These are phyloP conservation scores for Rubia tinctorum DNA, from an alignment of 305 asterid genomes.

Conservation along the genomic window DNA sequence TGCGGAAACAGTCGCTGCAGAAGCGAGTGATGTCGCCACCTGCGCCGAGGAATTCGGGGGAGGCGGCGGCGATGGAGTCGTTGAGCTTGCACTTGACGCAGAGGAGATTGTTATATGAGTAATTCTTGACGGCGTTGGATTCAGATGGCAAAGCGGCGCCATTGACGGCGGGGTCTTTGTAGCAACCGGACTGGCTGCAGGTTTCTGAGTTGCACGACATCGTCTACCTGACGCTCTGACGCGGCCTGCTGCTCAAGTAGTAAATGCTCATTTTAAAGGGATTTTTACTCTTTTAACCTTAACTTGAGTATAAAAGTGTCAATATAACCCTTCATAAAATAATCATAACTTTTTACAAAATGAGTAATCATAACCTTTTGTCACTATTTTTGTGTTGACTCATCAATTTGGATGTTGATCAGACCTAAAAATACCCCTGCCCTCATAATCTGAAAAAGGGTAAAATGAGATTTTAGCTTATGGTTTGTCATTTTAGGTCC, in stretches of 20 bases:
- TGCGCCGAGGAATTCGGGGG: slow-evolving; percentile 28
- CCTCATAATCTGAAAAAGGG: too few species aligned
- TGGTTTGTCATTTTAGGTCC: too few species aligned
- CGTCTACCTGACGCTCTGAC: background rate
- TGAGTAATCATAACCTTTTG: too few species aligned
- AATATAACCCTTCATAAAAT: too few species aligned
- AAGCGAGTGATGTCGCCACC: slow-evolving; percentile 44
- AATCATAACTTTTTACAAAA: too few species aligned
- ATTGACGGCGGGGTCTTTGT: slow-evolving; percentile 29
- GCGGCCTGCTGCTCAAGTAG: background rate
- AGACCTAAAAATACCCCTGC: too few species aligned
- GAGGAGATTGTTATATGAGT: slow-evolving; percentile 16
- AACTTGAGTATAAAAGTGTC: too few species aligned
- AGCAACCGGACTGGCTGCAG: slow-evolving; percentile 81
- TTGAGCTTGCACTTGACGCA: slow-evolving; percentile 75
- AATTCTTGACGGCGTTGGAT: slow-evolving; percentile 20
- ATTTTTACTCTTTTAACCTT: too few species aligned
- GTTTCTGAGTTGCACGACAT: slow-evolving; percentile 61
- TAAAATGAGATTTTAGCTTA: too few species aligned
- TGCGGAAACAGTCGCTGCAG: slow-evolving; percentile 74
- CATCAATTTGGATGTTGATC: too few species aligned
- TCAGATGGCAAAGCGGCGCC: slow-evolving; percentile 6
- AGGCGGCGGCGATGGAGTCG: slow-evolving; percentile 38
- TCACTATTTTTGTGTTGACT: too few species aligned
- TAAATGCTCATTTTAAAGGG: too few species aligned